These are phyloP conservation scores for Naumovozyma baii DNA, from an alignment of 805 yeast species.

Conservation along the genomic window DNA sequence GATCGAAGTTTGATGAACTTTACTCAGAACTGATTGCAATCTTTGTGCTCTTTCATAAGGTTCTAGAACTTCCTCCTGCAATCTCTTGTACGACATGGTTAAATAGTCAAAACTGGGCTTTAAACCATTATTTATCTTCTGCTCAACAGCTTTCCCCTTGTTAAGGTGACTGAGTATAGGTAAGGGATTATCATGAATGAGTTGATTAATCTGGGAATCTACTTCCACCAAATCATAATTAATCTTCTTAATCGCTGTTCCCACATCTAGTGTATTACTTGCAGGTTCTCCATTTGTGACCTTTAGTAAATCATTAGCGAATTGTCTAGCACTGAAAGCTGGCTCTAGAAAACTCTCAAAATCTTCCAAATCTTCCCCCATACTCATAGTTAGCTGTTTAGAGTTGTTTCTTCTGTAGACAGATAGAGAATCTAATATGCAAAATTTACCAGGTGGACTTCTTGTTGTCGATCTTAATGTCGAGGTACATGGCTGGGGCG, in stretches of 20 bases:
- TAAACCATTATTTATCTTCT: conserved; percentile 10
- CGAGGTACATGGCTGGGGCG: no score
- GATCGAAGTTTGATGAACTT: conserved; percentile 28
- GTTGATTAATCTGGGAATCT: conserved; percentile 14
- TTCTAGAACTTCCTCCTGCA: conserved; percentile 20
- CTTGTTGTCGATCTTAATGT: no score
- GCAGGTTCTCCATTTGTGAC: conserved; percentile 16
- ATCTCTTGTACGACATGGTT: conserved; percentile 25
- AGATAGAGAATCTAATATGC: no score
- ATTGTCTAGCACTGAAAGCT: conserved; percentile 14
- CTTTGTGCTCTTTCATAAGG: conserved; percentile 25
- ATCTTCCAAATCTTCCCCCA: conserved; percentile 12
- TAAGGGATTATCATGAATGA: conserved; percentile 17
- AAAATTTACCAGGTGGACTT: no score
- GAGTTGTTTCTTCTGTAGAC: no score
- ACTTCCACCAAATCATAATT: conserved; percentile 23
- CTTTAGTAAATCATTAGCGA: conserved; percentile 20
- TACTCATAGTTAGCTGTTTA: no score
- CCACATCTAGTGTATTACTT: conserved; percentile 16
- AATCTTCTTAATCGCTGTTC: conserved; percentile 25
- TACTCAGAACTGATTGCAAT: conserved; percentile 24
- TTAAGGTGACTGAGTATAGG: conserved; percentile 18
- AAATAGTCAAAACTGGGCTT: conserved; percentile 21
- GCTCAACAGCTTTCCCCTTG: conserved; percentile 11
- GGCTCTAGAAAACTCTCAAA: conserved; percentile 19